These are phyloP conservation scores for Thermothielavioides terrestris DNA, from an alignment of 495 filamentous ascomycete species.

Conservation along the genomic window DNA sequence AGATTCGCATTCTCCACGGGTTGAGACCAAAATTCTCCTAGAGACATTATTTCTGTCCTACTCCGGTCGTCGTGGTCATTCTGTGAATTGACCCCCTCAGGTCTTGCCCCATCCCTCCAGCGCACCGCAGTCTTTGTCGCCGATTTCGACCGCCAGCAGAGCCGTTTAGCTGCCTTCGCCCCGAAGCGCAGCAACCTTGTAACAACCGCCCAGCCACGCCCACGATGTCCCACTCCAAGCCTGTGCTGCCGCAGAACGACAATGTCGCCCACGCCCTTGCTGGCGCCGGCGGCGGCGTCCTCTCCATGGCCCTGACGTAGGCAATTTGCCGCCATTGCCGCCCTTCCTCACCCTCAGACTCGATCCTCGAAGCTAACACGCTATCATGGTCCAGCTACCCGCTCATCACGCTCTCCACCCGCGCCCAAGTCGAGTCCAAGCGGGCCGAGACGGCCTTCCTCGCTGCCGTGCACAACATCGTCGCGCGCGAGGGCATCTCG, in stretches of 20 bases:
- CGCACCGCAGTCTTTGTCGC: too few relatives aligned
- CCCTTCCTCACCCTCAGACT: constrained; percentile 7
- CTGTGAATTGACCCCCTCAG: too few relatives aligned
- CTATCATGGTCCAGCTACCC: constrained; percentile 53
- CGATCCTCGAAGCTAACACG: background rate
- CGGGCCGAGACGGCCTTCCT: constrained; percentile 74
- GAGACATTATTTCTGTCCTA: background rate
- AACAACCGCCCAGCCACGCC: background rate
- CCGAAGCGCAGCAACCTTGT: background rate
- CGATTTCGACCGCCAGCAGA: too few relatives aligned
- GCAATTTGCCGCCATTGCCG: constrained; percentile 9
- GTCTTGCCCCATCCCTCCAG: too few relatives aligned
- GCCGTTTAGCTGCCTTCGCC: background rate
- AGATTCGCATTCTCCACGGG: background rate
- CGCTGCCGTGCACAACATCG: constrained; percentile 74
- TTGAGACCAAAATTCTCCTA: background rate
- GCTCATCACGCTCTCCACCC: constrained; percentile 92
- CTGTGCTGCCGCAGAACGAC: constrained; percentile 61
- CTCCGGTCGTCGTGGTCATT: too few relatives aligned
- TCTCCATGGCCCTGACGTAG: constrained; percentile 93
- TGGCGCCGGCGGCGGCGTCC: constrained; percentile 81
- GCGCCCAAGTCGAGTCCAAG: constrained; percentile 95
- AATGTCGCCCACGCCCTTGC: constrained; percentile 86
- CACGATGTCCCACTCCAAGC: constrained; percentile 35
- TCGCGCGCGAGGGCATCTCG: constrained; percentile 78